Evolutionary conservation across 257 asterid species (phyloP), one percentile per base, ranked within the genome.

Genomic region (Mitragyna speciosa): DNA sequence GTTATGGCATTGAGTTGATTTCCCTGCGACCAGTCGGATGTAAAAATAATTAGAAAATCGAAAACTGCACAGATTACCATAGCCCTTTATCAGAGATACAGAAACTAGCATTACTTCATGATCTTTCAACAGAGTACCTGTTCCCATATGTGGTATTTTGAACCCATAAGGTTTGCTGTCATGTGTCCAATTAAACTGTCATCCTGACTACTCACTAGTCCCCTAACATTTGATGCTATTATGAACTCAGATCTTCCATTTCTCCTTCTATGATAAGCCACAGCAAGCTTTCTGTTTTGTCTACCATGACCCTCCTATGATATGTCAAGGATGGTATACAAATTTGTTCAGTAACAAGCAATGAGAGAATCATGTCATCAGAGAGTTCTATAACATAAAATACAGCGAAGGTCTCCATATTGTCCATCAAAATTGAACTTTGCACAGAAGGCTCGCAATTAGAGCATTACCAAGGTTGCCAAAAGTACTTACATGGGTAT

Each of bases 291-390:
- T 1, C 99, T 93, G 77, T 95, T 92, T 73, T 92, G 95, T 81
- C 99, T 65, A 67, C 99, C 98, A 61, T 91, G 92, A 2, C 98
- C 99, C 90, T 95, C 99, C 99, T 95, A 76, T n/a, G 22, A 56
- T 30, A 45, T 47, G 30, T 70, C 41, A 63, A 48, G 69, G 12
- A 33, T 7, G 41, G 22, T 4, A 3, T 16, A 70, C 14, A 36
- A 54, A 41, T 75, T 58, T 22, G 33, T 43, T 45, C 49, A 45
- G 11, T 45, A 45, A 45, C 6, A 45, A 45, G 8, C 49, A 45
- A 45, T 45, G 3, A 36, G 41, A 36, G 4, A 36, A 36, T 36
- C 41, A 36, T 36, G 41, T 36, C 41, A n/a, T n/a, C n/a, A n/a
- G n/a, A 36, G 41, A 36, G 41, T 36, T 36, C 41, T 16, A 31